These are phyloP conservation scores for Phaeolepiota aurea DNA, from an alignment of 768 basidiomycete species.

Conservation along the genomic window DNA sequence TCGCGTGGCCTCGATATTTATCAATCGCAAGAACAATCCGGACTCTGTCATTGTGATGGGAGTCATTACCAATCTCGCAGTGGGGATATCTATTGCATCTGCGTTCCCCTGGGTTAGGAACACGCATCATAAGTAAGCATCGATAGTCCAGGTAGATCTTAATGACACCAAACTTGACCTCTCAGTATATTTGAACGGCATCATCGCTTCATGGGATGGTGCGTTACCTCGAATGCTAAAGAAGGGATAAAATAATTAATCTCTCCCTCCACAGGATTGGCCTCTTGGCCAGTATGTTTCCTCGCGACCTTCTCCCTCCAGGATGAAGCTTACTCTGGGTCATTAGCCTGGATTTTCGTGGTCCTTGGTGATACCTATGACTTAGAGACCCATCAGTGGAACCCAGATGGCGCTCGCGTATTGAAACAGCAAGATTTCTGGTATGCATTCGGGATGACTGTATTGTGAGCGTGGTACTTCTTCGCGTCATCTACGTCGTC, in stretches of 20 bases:
- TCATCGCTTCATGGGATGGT: conserved; percentile 80
- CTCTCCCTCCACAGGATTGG: conserved; percentile 26
- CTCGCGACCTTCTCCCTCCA: conserved; percentile 1
- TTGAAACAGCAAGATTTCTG: conserved; percentile 71
- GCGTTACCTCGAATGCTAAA: conserved; percentile 18
- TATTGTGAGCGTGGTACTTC: conserved; percentile 39
- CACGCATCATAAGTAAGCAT: conserved; percentile 67
- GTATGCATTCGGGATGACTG: conserved; percentile 68
- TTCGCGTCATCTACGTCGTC: conserved; percentile 3
- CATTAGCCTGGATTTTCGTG: conserved; percentile 57
- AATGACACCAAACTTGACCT: conserved; percentile 2
- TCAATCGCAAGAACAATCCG: conserved; percentile 40
- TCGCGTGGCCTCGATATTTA: conserved; percentile 46
- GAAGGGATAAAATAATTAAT: too few relatives aligned
- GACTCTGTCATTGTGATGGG: conserved; percentile 53
- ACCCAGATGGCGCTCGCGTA: conserved; percentile 47
- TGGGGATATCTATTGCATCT: conserved; percentile 53
- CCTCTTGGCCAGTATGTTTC: conserved; percentile 40
- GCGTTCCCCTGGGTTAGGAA: conserved; percentile 79
- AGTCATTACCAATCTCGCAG: conserved; percentile 47
- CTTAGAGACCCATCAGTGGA: conserved; percentile 45
- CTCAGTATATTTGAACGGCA: conserved; percentile 71
- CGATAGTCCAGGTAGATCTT: not conserved
- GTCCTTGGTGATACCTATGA: conserved; percentile 64
- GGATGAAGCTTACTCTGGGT: conserved; percentile 3